These are phyloP conservation scores for Emmonsiellopsis sp. DNA, from an alignment of 2,329 filamentous ascomycete genomes.

Conservation along the genomic window DNA sequence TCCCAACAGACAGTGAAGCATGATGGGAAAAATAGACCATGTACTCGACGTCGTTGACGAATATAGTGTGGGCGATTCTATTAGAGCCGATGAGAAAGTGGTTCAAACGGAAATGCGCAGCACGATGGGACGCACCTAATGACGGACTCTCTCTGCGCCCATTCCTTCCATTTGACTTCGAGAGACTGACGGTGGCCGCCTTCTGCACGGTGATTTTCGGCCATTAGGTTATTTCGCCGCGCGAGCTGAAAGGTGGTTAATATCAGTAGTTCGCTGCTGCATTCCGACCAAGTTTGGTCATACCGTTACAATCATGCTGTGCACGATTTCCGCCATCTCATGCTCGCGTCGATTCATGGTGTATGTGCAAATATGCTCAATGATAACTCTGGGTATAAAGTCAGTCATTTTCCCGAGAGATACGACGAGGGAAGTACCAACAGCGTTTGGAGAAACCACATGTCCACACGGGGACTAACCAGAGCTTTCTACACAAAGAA, in stretches of 20 bases:
- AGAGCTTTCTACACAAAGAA: slow-evolving; percentile 8
- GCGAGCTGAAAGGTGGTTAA: slow-evolving; percentile 8
- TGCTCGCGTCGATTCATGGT: slow-evolving; percentile 14
- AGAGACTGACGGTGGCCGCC: slow-evolving; percentile 11
- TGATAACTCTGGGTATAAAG: slow-evolving; percentile 9
- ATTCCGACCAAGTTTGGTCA: neutral
- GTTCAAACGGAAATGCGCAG: neutral
- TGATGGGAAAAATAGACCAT: slow-evolving; percentile 16
- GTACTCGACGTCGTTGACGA: slow-evolving; percentile 15
- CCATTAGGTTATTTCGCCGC: slow-evolving; percentile 15
- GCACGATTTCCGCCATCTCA: slow-evolving; percentile 17
- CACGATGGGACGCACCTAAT: slow-evolving; percentile 10
- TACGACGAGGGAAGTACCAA: slow-evolving; percentile 2
- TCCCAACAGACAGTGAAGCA: slow-evolving; percentile 12
- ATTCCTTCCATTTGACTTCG: slow-evolving; percentile 16
- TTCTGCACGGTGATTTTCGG: slow-evolving; percentile 9
- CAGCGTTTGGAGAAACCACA: slow-evolving; percentile 16
- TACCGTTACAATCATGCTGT: slow-evolving; percentile 17
- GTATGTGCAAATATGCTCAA: slow-evolving; percentile 17
- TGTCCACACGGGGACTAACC: slow-evolving; percentile 13
- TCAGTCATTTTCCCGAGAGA: neutral
- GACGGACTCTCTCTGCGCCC: slow-evolving; percentile 15
- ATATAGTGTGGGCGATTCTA: slow-evolving; percentile 17
- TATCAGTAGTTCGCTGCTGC: neutral
- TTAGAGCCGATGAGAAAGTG: neutral